These are phyloP conservation scores for Elymus sibiricus DNA, from an alignment of 176 grass and related monocot genomes.

Conservation along the genomic window DNA sequence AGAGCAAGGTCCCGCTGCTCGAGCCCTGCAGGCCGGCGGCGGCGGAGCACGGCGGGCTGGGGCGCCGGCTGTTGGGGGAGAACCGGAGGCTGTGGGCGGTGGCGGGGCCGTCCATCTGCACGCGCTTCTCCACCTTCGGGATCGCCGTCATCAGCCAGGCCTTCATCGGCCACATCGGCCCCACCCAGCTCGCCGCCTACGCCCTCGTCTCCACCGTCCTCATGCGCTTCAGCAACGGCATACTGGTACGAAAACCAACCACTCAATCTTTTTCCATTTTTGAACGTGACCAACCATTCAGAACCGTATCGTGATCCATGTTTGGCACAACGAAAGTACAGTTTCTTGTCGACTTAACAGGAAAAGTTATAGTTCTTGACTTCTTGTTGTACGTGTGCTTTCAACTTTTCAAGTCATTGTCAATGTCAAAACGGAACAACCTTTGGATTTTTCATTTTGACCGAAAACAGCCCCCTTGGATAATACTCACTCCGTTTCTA, in stretches of 20 bases:
- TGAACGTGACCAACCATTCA: too few relatives aligned
- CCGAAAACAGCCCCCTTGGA: too few relatives aligned
- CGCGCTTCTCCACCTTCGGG: slow-evolving; percentile 75
- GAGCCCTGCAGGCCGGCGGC: not conserved
- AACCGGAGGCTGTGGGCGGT: slow-evolving; percentile 88
- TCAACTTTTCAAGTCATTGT: too few relatives aligned
- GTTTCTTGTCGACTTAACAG: too few relatives aligned
- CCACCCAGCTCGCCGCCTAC: slow-evolving; percentile 83
- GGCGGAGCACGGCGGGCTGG: not conserved
- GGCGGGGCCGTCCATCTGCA: slow-evolving; percentile 77
- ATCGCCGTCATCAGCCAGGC: slow-evolving; percentile 88
- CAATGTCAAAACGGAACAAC: too few relatives aligned
- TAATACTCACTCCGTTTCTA: too few relatives aligned
- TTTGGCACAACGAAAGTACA: too few relatives aligned
- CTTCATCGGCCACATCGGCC: slow-evolving; percentile 81
- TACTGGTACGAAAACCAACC: slow-evolving; percentile 38
- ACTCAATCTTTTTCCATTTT: too few relatives aligned
- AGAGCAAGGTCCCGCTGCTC: not conserved
- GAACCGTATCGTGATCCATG: too few relatives aligned
- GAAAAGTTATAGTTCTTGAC: too few relatives aligned
- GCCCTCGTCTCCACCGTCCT: slow-evolving; percentile 80
- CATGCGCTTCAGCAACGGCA: slow-evolving; percentile 76
- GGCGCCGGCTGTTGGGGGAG: slow-evolving; percentile 45
- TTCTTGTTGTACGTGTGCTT: too few relatives aligned
- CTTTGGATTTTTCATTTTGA: too few relatives aligned